phyloP scores from a whole-genome alignment of 2,329 filamentous ascomycete genomes.

The Ceratocystis alfenasii region DNA sequence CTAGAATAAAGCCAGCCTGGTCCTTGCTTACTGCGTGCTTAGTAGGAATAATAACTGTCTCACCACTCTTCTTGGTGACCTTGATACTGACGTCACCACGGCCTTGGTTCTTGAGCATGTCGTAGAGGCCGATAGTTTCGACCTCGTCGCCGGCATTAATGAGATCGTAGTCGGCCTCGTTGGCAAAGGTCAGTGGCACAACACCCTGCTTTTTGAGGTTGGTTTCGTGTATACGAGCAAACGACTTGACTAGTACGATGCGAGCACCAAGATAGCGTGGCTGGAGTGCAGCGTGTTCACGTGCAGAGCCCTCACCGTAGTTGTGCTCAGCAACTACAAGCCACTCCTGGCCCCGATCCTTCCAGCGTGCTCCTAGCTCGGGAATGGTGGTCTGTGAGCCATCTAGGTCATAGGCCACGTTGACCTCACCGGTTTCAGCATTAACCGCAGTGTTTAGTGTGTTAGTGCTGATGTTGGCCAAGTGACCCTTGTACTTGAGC shows the following conservation, averaged over 20 bases:
- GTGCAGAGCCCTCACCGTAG: conserved; percentile 82
- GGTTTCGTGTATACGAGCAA: conserved; percentile 88
- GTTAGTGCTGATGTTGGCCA: conserved; percentile 95
- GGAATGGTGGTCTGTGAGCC: conserved; percentile 68
- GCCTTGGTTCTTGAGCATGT: conserved; percentile 68
- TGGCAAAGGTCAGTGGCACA: conserved; percentile 78
- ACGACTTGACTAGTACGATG: conserved; percentile 73
- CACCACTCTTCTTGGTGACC: conserved; percentile 50
- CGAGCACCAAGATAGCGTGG: conserved; percentile 81
- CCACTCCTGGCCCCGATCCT: conserved; percentile 63
- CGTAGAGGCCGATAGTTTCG: conserved; percentile 67
- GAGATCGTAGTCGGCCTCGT: conserved; percentile 77
- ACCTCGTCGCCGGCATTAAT: conserved; percentile 77
- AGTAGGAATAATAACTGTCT: conserved; percentile 59
- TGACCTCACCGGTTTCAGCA: conserved; percentile 83
- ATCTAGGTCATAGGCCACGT: conserved; percentile 78
- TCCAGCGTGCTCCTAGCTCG: conserved; percentile 76
- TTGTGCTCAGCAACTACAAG: conserved; percentile 95
- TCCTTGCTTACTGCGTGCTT: conserved; percentile 81
- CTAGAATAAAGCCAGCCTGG: conserved; percentile 83
- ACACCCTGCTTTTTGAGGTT: conserved; percentile 97
- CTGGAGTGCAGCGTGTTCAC: conserved; percentile 82
- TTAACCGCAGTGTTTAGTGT: conserved; percentile 93
- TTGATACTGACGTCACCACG: conserved; percentile 60
- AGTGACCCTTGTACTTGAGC: conserved; percentile 98